Evolutionary conservation across 768 basidiomycete genomes (phyloP).

Genomic region (Auriculariales sp.): DNA sequence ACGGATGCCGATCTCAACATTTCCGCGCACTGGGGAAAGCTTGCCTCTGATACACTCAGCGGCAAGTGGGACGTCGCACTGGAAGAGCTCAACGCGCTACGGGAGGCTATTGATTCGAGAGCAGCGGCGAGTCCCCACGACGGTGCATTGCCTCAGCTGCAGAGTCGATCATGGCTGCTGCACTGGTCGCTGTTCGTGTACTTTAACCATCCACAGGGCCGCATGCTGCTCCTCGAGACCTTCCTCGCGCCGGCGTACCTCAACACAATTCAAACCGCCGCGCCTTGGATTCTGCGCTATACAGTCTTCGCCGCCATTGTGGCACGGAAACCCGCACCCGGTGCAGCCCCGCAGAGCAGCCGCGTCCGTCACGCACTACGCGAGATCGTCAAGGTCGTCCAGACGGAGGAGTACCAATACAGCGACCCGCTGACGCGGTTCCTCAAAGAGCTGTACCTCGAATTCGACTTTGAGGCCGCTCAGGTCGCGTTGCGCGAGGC

Average conservation of each 20-base stretch:
- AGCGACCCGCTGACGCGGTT: constrained; percentile 87
- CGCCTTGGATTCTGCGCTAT: constrained; percentile 90
- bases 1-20: constrained; percentile 87
- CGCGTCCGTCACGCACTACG: constrained; percentile 79
- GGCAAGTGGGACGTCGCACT: constrained; percentile 93
- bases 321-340: constrained; percentile 51
- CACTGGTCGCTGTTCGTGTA: constrained; percentile 99
- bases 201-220: constrained; percentile 89
- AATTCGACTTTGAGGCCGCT: constrained; percentile 93
- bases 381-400: constrained; percentile 86
- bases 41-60: constrained; percentile 88
- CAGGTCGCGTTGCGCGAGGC: constrained; percentile 67
- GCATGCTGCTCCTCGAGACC: constrained; percentile 84
- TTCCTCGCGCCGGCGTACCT: constrained; percentile 95
- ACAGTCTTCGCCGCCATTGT: constrained; percentile 87
- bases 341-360: constrained; percentile 26
- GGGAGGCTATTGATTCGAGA: constrained; percentile 80
- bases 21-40: constrained; percentile 97
- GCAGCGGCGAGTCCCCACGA: constrained; percentile 32
- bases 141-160: constrained; percentile 65
- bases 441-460: constrained; percentile 83
- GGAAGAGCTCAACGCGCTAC: constrained; percentile 88
- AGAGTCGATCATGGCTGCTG: constrained; percentile 89
- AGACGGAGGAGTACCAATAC: constrained; percentile 94
- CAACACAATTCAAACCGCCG: constrained; percentile 94